Conservation (phyloP, 345 rosid species). For the Limnanthes douglasii region DNA sequence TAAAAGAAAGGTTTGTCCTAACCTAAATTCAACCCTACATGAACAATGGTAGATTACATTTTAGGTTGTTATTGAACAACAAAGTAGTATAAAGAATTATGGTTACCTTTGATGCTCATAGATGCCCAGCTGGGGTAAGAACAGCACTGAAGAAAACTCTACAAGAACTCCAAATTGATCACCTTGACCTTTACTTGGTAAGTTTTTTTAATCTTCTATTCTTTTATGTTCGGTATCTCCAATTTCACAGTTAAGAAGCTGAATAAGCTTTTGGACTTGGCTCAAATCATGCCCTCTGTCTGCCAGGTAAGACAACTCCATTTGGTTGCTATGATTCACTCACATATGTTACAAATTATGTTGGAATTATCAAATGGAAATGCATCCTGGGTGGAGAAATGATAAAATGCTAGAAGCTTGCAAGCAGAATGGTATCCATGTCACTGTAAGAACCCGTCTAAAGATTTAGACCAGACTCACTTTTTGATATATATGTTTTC, state of each 20-base stretch:
- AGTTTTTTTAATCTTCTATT: not conserved
- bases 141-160: constrained; percentile 32
- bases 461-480: no score
- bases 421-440: constrained; percentile 29
- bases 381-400: constrained; percentile 64
- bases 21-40: no score
- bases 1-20: no score
- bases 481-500: no score
- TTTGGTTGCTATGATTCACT: not conserved
- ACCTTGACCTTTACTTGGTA: constrained; percentile 43
- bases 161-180: constrained; percentile 36
- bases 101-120: no score
- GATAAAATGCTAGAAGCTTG: constrained; percentile 35
- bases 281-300: constrained; percentile 25
- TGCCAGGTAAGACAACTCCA: constrained; percentile 17
- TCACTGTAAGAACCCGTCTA: constrained; percentile 26
- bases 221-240: constrained; percentile 16
- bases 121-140: no score
- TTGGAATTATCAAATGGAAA: constrained; percentile 31
- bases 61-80: no score
- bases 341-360: no score
- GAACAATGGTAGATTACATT: no score
- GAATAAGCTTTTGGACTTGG: constrained; percentile 20
- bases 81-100: no score
- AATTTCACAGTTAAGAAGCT: constrained; percentile 36